Base-by-base conservation (phyloP, 2,329 filamentous ascomycete species). In the Botrytis squamosa region DNA sequence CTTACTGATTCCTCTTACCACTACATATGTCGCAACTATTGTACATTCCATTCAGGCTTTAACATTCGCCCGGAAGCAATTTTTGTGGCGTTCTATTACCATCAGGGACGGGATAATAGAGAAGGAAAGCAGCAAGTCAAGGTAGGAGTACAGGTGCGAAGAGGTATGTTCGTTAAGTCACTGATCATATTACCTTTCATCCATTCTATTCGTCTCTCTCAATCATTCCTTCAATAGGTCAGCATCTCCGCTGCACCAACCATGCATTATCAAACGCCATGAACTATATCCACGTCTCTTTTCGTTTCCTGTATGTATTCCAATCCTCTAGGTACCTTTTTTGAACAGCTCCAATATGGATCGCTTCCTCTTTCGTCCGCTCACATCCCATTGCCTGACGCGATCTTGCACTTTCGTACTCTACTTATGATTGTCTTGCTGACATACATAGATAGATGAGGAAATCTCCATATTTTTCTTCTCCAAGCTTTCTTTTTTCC, bases 361-460 rank as follows among this genome's bases (percentile, higher is more conserved):
- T 57, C n/a, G 10, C 7, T 42, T 57, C 36, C 49, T 57, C 18
- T 33, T 57, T 57, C 22, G 25, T 25, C 36, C 12, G n/a, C 33
- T 62, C 55, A 38, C 29, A 46, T 12, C 40, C 9, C 7, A 12
- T 38, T 63, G 9, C 29, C 2, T 29, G 42, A 63, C 22, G 38
- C 36, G 29, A 63, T 63, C 25, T 46, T 63, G 8, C 46, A 25
- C 10, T n/a, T 38, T 38, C 4, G 55, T 46, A 46, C 44, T n/a
- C 40, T 46, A 20, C 16, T 62, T n/a, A 36, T 44, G 20, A 44
- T 36, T 63, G 2, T 1, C 33, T 46, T 62, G 55, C 55, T 70
- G 68, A 42, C 20, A 25, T 52, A 20, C 44, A 72, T 72, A 67
- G 46, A 72, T 72, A 65, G 70, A 72, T 46, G 70, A 62, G 40